A percentile compares a stretch with the other conserved stretches of the same genome.
These are phyloP conservation scores for Tubosaeta brunneosetosa DNA, from an alignment of 768 basidiomycete species.

Conservation along the genomic window DNA sequence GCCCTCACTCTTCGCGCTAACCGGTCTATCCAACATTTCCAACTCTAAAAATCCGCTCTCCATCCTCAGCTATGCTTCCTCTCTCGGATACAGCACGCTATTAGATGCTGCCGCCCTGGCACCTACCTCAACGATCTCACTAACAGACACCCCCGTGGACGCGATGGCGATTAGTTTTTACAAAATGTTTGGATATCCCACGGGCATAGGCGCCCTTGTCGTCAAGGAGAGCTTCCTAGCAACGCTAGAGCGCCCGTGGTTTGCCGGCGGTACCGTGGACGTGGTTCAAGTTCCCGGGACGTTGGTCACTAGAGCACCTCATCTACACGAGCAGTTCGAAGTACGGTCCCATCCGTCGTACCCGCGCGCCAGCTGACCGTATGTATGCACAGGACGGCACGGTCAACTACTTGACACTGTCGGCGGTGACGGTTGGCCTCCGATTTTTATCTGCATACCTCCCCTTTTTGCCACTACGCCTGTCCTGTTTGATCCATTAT, in stretches of 20 bases:
- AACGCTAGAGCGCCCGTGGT: slow-evolving; percentile 70
- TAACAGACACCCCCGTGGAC: slow-evolving; percentile 65
- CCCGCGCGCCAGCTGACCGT: slow-evolving; percentile 2
- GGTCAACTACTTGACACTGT: slow-evolving; percentile 73
- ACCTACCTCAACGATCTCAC: slow-evolving; percentile 63
- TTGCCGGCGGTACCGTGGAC: slow-evolving; percentile 78
- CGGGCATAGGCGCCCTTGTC: slow-evolving; percentile 76
- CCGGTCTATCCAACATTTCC: slow-evolving; percentile 79
- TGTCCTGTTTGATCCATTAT: slow-evolving; percentile 64
- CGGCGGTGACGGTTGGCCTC: slow-evolving; percentile 75
- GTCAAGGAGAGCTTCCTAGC: slow-evolving; percentile 65
- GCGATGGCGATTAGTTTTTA: slow-evolving; percentile 84
- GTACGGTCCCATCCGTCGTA: slow-evolving; percentile 33
- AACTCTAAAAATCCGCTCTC: slow-evolving; percentile 69
- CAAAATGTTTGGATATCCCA: slow-evolving; percentile 89
- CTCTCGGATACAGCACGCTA: slow-evolving; percentile 69
- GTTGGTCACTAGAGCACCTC: slow-evolving; percentile 55
- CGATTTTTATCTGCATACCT: slow-evolving; percentile 74
- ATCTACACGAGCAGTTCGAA: slow-evolving; percentile 74
- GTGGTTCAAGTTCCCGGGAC: slow-evolving; percentile 79
- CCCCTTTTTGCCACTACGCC: slow-evolving; percentile 71
- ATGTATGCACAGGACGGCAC: slow-evolving; percentile 64
- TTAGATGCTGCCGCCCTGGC: slow-evolving; percentile 80
- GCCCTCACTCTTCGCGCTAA: slow-evolving; percentile 67
- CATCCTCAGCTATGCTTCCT: slow-evolving; percentile 57